These are phyloP conservation scores for Entrophospora sp. DNA, from an alignment of 192 early-diverging fungal genomes.

Conservation along the genomic window DNA sequence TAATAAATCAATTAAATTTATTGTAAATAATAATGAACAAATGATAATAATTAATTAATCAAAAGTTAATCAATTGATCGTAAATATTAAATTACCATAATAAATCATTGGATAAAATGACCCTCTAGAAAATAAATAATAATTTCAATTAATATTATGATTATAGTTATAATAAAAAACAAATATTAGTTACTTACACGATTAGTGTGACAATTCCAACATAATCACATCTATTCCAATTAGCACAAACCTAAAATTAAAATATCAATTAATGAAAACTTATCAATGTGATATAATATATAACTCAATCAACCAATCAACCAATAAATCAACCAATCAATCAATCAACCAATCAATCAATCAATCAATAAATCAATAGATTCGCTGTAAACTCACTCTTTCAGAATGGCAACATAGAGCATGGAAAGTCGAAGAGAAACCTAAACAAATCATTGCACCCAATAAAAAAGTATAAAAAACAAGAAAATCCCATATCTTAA, in stretches of 20 bases:
- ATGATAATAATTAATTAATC: background rate
- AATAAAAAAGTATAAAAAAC: constrained; percentile 69
- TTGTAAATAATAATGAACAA: background rate
- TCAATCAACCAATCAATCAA: no score
- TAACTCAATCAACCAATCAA: no score
- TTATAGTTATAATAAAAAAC: no score
- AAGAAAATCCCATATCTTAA: constrained; percentile 52
- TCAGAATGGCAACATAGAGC: constrained; percentile 79
- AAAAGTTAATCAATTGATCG: background rate
- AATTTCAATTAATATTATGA: background rate
- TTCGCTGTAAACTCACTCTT: constrained; percentile 33
- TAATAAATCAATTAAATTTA: background rate
- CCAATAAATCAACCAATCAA: no score
- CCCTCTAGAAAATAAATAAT: constrained; percentile 25
- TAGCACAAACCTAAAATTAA: constrained; percentile 38
- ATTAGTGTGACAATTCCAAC: constrained; percentile 82
- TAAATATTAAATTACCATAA: no score
- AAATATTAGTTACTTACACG: constrained; percentile 33
- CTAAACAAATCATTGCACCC: constrained; percentile 69
- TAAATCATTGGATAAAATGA: constrained; percentile 44
- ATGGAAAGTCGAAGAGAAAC: constrained; percentile 72
- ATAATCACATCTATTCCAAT: constrained; percentile 90
- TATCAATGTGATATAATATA: no score
- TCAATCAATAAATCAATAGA: no score
- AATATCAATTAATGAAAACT: no score